Conservation (phyloP, 2,329 filamentous ascomycete genomes). For the Sporothrix mexicana region DNA sequence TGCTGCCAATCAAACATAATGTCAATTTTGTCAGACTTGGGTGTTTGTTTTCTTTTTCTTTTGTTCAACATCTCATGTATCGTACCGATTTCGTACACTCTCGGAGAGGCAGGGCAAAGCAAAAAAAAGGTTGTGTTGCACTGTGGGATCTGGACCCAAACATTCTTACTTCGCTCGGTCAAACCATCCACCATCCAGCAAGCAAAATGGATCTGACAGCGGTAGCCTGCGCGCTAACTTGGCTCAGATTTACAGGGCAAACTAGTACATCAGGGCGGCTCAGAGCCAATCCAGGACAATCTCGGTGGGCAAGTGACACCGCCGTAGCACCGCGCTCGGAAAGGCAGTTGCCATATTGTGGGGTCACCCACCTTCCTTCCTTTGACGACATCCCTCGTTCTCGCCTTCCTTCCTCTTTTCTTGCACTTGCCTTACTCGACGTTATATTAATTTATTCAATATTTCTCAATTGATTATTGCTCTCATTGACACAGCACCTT, state of each 20-base stretch:
- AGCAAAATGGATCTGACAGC: not conserved
- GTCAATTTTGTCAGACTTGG: not conserved
- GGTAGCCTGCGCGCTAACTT: not conserved
- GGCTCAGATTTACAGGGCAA: not conserved
- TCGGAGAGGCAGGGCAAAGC: not conserved
- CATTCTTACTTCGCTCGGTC: not conserved
- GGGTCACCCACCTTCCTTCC: not conserved
- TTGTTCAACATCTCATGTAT: not conserved
- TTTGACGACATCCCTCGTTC: not conserved
- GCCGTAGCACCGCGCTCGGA: not conserved
- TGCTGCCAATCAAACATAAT: not conserved
- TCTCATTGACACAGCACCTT: not conserved
- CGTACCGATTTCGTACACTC: not conserved
- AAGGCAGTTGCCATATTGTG: slow-evolving; percentile 7
- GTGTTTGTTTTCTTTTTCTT: not conserved
- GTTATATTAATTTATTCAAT: not conserved
- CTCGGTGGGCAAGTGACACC: too few species aligned
- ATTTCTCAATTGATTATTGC: not conserved
- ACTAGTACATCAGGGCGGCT: not conserved
- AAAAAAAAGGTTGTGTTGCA: not conserved
- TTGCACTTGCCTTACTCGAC: not conserved
- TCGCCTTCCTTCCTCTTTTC: not conserved
- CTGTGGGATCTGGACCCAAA: not conserved
- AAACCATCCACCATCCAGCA: not conserved
- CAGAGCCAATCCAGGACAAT: not conserved